Evolutionary conservation across 257 asterid genomes (phyloP), one percentile per base, ranked within the genome.

Genomic region (Jacaranda mimosifolia): DNA sequence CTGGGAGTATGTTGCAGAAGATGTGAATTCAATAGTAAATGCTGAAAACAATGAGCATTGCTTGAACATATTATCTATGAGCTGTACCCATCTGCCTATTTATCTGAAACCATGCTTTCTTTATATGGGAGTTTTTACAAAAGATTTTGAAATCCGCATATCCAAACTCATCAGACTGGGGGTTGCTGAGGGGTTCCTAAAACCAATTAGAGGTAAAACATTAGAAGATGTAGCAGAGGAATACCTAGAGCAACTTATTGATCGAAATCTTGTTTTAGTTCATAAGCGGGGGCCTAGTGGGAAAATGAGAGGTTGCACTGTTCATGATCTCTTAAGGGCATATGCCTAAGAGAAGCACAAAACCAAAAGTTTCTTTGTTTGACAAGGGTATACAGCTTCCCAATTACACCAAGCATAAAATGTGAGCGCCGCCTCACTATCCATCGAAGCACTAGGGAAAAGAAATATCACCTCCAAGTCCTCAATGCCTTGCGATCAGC

Each of bases 161-260:
- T 55, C 51, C 17, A 40, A 32, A 6, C 59, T 72, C 9, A 55
- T 60, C 38, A 57, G 11, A 4, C 32, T 62, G 15, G 70, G 82
- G 73, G 72, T 72, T 78, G 63, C 73, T 3, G 83, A 72, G 36
- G 83, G 83, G 9, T 18, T 79, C 42, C 3, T 72, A 17, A 62
- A 52, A 42, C 66, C 35, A 39, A 1, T 4, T 10, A 15, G 12
- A 9, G 14, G 7, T 8, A 51, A 71, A 48, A 18, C 8, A 60
- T 38, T 63, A 9, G 74, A 71, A 72, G 82, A 78, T 15, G 66
- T 2, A 9, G 73, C 66, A 36, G 19, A 70, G 8, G 77, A 63
- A 4, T 63, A 63, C 36, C 42, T 70, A 18, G 1, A 51, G 17
- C 65, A 78, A 60, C 73, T 78, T 19, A 59, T 70, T 8, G 56